Base-by-base conservation (phyloP, 228 moss, liverwort and hornwort genomes). In the Sphagnum fallax region DNA sequence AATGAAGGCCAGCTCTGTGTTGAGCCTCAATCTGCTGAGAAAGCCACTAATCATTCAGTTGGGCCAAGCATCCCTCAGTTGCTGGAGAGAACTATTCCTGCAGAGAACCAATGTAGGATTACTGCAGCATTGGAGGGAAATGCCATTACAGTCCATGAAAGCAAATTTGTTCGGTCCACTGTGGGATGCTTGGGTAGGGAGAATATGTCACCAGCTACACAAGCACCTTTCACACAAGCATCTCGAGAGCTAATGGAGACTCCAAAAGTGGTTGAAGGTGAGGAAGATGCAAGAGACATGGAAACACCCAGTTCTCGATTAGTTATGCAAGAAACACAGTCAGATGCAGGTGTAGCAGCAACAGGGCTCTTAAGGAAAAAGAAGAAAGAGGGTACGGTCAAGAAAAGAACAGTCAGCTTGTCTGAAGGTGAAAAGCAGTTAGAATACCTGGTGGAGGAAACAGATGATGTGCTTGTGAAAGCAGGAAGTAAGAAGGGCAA, bases 401-500 rank as follows among this genome's bases (percentile, higher is more conserved):
- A 52, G 51, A 16, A 51, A 6, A 51, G 8, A 12, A 61, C n/a
- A 62, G 13, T 5, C 10, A 9, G 61, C 51, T 6, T 63, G 15
- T 52, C 70, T 50, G 69, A 60, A 16, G 61, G 62, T 6, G 16
- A 70, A 4, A 16, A 10, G 32, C 60, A 70, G 15, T 9, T 61
- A 48, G n/a, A 51, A 55, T 55, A 55, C 4, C 8, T 55, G 55
- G 55, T 55, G 55, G 55, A 32, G 32, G 32, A 32, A 32, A 32
- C 32, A 32, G 32, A 32, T 32, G 32, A 32, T 32, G 32, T 32
- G 32, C 32, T 32, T 32, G 65, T 13, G 16, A 69, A 53, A 55
- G 49, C 57, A 47, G 57, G 65, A 14, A 64, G 75, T 47, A 80
- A 71, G 48, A 81, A 79, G 75, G 70, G 84, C 67, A 52, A 48